A percentile compares a stretch with the other conserved stretches of the same genome.
These are phyloP conservation scores for Fagopyrum esculentum DNA, from an alignment of 148 eudicot species.

Conservation along the genomic window DNA sequence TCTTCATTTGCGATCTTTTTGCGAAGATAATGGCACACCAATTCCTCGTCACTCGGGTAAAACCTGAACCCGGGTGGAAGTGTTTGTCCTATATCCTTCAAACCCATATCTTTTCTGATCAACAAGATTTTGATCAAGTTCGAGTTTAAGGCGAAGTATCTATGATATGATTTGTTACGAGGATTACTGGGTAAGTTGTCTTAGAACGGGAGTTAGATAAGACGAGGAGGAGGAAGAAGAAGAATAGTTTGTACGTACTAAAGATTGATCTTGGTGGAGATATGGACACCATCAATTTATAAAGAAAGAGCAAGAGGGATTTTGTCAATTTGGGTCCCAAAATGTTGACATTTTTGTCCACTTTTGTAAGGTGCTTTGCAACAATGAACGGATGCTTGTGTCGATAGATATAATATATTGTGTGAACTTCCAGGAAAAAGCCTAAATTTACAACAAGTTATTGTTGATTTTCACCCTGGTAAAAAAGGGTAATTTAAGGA, in stretches of 20 bases:
- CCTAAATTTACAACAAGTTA: slow-evolving; percentile 26
- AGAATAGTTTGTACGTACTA: background rate
- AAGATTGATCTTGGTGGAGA: slow-evolving; percentile 3
- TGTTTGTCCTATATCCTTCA: slow-evolving; percentile 72
- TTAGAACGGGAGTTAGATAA: background rate
- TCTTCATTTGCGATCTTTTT: slow-evolving; percentile 69
- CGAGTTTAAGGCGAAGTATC: background rate
- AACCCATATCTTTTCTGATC: slow-evolving; percentile 29
- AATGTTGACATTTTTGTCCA: slow-evolving; percentile 7
- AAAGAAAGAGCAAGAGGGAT: slow-evolving; percentile 7
- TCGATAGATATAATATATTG: slow-evolving; percentile 39
- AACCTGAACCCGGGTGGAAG: slow-evolving; percentile 95
- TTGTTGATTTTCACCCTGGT: background rate
- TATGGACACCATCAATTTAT: slow-evolving; percentile 18
- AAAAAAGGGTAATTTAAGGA: background rate
- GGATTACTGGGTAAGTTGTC: background rate
- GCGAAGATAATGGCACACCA: slow-evolving; percentile 78
- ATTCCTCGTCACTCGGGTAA: slow-evolving; percentile 85
- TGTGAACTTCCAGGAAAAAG: slow-evolving; percentile 27
- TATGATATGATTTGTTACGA: background rate
- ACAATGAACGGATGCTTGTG: slow-evolving; percentile 35
- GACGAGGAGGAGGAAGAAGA: background rate
- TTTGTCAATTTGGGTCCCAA: slow-evolving; percentile 8
- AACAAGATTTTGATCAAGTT: background rate
- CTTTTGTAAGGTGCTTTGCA: slow-evolving; percentile 4